Conservation (phyloP, 345 rosid genomes). For the Nephelium lappaceum region DNA sequence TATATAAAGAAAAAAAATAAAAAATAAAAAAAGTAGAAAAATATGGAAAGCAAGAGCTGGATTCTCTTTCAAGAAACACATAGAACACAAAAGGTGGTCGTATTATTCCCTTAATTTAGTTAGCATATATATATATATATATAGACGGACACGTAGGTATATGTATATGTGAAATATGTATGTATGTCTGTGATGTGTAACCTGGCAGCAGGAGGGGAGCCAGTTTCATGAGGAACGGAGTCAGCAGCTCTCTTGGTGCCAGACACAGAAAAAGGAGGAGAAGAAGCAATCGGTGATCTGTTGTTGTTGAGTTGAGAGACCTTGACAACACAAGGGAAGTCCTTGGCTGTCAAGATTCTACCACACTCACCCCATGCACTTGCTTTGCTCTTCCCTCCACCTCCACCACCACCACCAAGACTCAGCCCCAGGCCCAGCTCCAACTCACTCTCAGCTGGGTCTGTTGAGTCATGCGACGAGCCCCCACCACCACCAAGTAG, state of each 20-base stretch:
- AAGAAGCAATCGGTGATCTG: slow-evolving; percentile 17
- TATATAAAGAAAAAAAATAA: background rate
- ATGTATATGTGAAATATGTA: background rate
- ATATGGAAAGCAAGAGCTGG: slow-evolving; percentile 8
- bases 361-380: slow-evolving; percentile 74
- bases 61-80: background rate
- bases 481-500: slow-evolving; percentile 35
- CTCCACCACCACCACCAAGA: slow-evolving; percentile 51
- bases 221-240: slow-evolving; percentile 57
- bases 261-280: slow-evolving; percentile 38
- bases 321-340: slow-evolving; percentile 57
- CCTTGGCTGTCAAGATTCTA: slow-evolving; percentile 75
- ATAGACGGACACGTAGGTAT: background rate
- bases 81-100: too few relatives aligned
- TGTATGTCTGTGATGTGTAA: slow-evolving; percentile 13
- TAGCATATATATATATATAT: slow-evolving; percentile 16
- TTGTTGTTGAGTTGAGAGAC: slow-evolving; percentile 30
- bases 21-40: too few relatives aligned
- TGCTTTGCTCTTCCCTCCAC: slow-evolving; percentile 40
- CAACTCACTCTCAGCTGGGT: slow-evolving; percentile 54
- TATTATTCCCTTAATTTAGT: slow-evolving; percentile 2
- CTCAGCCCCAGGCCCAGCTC: slow-evolving; percentile 76
- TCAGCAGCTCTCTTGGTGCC: slow-evolving; percentile 79
- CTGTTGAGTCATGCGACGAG: slow-evolving; percentile 35
- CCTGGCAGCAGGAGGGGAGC: slow-evolving; percentile 72